A percentile compares a stretch with the other conserved stretches of the same genome.
These are phyloP conservation scores for Phytophthora colocasiae DNA, from an alignment of 352 stramenopile genomes.

Conservation along the genomic window DNA sequence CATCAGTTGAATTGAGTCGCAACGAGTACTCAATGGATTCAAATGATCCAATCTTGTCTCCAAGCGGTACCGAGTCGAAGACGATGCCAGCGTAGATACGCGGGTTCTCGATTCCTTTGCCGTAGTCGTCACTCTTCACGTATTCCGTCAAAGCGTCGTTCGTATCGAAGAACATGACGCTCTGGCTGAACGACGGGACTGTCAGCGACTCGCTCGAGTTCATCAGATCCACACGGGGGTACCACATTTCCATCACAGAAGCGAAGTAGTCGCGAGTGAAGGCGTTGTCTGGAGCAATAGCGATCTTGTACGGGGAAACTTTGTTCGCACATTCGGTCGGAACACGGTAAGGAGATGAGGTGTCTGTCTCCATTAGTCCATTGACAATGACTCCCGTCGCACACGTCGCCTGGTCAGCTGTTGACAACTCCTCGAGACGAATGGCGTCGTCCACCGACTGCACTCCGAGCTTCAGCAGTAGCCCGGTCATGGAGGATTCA, in stretches of 20 bases:
- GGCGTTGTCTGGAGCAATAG: conserved; percentile 51
- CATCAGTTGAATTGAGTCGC: conserved; percentile 61
- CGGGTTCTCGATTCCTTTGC: conserved; percentile 45
- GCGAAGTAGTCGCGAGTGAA: conserved; percentile 72
- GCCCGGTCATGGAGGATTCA: conserved; percentile 63
- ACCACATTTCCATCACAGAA: conserved; percentile 55
- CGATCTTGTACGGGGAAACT: conserved; percentile 68
- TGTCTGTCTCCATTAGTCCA: conserved; percentile 46
- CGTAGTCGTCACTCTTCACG: conserved; percentile 52
- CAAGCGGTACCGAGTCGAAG: conserved; percentile 50
- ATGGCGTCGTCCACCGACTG: conserved; percentile 54
- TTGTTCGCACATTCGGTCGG: conserved; percentile 44
- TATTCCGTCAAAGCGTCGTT: conserved; percentile 52
- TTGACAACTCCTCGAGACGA: conserved; percentile 49
- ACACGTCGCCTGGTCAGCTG: conserved; percentile 36
- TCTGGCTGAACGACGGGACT: conserved; percentile 56
- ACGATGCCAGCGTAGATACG: conserved; percentile 63
- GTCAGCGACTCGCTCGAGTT: conserved; percentile 34
- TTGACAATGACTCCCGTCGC: conserved; percentile 32
- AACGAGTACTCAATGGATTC: conserved; percentile 66
- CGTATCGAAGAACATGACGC: conserved; percentile 54
- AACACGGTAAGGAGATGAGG: conserved; percentile 41
- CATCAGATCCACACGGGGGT: conserved; percentile 52
- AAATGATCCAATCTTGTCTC: conserved; percentile 44
- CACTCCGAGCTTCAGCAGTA: conserved; percentile 59